Conservation (phyloP, 192 early-diverging fungal genomes). For the Backusella liffmaniae region DNA sequence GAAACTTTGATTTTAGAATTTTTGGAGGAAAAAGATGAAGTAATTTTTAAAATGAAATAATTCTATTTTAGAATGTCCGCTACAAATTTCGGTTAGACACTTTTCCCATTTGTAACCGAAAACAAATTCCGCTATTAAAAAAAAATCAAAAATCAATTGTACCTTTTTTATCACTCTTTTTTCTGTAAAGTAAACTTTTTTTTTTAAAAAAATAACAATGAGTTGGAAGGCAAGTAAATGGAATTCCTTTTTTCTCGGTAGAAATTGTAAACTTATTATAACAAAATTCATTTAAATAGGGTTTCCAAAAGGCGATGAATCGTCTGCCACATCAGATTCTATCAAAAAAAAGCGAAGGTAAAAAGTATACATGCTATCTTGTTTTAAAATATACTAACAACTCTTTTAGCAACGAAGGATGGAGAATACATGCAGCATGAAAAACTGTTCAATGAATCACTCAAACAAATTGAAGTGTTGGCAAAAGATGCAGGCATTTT, state of each 20-base stretch:
- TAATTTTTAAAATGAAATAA: too few species aligned
- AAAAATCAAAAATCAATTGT: not conserved
- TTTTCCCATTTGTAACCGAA: not conserved
- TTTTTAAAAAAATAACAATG: not conserved
- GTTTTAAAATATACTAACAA: not conserved
- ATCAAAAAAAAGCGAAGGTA: slow-evolving; percentile 48
- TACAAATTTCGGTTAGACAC: not conserved
- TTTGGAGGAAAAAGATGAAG: too few species aligned
- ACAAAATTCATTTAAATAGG: slow-evolving; percentile 10
- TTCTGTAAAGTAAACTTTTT: not conserved
- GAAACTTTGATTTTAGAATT: too few species aligned
- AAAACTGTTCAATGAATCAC: slow-evolving; percentile 59
- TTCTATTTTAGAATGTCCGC: too few species aligned
- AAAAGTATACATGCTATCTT: not conserved
- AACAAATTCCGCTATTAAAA: not conserved
- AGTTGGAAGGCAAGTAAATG: slow-evolving; percentile 11
- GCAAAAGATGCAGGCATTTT: slow-evolving; percentile 66
- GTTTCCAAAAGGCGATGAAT: slow-evolving; percentile 67
- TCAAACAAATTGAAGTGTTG: slow-evolving; percentile 55
- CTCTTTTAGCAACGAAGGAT: slow-evolving; percentile 46
- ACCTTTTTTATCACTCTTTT: not conserved
- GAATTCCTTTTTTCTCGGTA: not conserved
- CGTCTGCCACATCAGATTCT: slow-evolving; percentile 78
- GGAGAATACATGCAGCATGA: slow-evolving; percentile 64
- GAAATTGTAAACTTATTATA: not conserved